phyloP scores from a whole-genome alignment of 257 asterid species.

The Solanum ossicruentum region DNA sequence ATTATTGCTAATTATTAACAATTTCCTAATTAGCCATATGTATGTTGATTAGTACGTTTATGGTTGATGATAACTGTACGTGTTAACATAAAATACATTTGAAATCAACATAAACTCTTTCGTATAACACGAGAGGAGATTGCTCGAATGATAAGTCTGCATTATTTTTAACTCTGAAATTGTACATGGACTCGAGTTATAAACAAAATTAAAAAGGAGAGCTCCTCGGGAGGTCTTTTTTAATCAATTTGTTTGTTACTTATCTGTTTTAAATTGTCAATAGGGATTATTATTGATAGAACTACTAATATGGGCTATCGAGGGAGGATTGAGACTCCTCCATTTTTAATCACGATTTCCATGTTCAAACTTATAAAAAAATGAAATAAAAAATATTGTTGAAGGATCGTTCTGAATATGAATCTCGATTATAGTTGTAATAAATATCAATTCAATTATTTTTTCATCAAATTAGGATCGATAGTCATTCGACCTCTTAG shows the following conservation, averaged over 20 bases:
- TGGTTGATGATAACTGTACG: not conserved
- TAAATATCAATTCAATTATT: not conserved
- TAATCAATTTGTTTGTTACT: not conserved
- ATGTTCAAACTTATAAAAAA: not conserved
- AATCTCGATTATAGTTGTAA: not conserved
- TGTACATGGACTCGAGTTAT: not conserved
- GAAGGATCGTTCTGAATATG: rapidly evolving
- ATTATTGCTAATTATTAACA: not conserved
- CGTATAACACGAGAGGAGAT: not conserved
- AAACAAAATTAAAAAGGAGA: not conserved
- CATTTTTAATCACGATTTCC: not conserved
- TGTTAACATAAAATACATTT: not conserved
- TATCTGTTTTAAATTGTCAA: not conserved
- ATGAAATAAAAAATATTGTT: too few species aligned
- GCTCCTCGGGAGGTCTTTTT: too few species aligned
- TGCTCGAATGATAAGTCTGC: not conserved
- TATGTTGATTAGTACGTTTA: not conserved
- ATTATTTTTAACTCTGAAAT: not conserved
- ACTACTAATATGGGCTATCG: not conserved
- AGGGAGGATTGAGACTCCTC: not conserved
- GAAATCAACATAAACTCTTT: not conserved
- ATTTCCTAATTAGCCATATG: not conserved
- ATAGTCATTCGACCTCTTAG: too few species aligned
- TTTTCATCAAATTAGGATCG: too few species aligned
- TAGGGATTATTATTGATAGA: not conserved